phyloP scores from a whole-genome alignment of 2,329 filamentous ascomycete genomes.

The Talaromyces sp. region DNA sequence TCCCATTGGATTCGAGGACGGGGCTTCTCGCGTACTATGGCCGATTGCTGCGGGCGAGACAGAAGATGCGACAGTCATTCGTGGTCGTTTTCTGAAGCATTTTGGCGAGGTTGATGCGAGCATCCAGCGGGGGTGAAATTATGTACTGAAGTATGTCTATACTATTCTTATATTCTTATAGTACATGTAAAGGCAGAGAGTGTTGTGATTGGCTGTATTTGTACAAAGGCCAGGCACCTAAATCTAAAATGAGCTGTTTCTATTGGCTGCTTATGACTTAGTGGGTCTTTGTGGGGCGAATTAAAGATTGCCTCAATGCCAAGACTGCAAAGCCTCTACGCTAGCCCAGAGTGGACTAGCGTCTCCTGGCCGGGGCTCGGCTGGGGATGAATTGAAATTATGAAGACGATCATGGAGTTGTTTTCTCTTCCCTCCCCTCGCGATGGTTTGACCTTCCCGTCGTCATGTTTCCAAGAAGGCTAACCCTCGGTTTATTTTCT shows the following conservation, averaged over 20 bases:
- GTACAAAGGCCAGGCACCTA: neutral
- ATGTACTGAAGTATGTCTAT: too few relatives aligned
- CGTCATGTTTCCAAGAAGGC: neutral
- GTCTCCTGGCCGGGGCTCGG: too few relatives aligned
- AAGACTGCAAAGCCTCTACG: neutral
- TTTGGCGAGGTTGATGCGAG: constrained; percentile 14
- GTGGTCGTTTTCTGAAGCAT: constrained; percentile 21
- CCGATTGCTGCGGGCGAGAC: constrained; percentile 24
- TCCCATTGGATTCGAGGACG: constrained; percentile 36
- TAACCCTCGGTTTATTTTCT: neutral
- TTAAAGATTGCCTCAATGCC: neutral
- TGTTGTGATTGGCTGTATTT: neutral
- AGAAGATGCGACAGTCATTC: constrained; percentile 11
- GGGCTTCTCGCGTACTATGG: constrained; percentile 33
- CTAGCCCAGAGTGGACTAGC: neutral
- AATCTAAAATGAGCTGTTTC: neutral
- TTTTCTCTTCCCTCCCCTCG: neutral
- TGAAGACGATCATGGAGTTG: neutral
- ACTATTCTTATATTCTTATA: too few relatives aligned
- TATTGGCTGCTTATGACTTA: neutral
- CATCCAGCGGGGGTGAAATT: neutral
- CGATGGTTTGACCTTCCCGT: neutral
- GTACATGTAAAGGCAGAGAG: neutral
- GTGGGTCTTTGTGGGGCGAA: neutral
- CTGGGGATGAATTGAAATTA: neutral